Conservation (phyloP, 345 rosid genomes). For the Streptanthus diversifolius region DNA sequence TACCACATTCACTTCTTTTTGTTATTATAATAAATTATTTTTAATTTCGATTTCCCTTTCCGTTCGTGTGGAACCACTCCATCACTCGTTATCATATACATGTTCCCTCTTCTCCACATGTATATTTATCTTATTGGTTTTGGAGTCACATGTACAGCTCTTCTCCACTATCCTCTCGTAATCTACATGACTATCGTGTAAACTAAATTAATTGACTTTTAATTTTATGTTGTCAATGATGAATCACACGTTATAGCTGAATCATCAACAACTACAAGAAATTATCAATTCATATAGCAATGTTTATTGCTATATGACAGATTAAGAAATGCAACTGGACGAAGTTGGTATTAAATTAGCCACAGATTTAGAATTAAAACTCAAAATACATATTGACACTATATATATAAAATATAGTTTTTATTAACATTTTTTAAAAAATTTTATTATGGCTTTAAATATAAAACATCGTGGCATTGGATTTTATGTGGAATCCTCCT, state of each 20-base stretch:
- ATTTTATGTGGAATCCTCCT: background rate
- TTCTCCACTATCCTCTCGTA: background rate
- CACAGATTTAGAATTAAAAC: background rate
- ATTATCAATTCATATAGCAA: background rate
- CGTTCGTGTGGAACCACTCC: background rate
- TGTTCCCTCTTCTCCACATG: background rate
- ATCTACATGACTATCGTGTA: background rate
- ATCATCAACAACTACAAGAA: background rate
- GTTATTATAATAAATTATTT: slow-evolving; percentile 15
- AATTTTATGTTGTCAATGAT: background rate
- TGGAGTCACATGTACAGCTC: slow-evolving; percentile 15
- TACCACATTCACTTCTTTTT: slow-evolving; percentile 13
- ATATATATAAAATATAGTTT: background rate
- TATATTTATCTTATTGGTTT: background rate
- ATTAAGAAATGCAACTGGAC: slow-evolving; percentile 2
- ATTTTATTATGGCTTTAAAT: background rate
- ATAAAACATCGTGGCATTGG: background rate
- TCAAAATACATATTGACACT: background rate
- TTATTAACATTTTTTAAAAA: background rate
- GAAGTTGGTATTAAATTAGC: background rate
- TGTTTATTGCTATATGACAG: background rate
- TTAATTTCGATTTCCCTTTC: background rate
- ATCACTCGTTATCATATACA: background rate
- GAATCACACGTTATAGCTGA: background rate
- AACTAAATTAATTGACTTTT: background rate